phyloP scores from a whole-genome alignment of 305 asterid species.

The Euphrasia arctica region DNA sequence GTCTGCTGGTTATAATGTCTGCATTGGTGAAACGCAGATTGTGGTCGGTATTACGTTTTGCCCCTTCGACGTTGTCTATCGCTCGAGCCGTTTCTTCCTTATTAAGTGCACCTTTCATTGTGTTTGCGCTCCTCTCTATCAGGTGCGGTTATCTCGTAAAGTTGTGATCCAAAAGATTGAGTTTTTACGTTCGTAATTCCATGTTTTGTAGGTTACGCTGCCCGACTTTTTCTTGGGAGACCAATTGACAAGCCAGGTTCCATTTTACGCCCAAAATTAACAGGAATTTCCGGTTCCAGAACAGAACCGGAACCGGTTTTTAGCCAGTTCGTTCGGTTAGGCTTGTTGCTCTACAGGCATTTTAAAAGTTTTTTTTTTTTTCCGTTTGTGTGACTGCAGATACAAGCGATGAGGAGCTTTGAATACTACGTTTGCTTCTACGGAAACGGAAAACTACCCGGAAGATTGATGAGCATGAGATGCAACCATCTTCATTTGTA shows the following conservation, averaged over 20 bases:
- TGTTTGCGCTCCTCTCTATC: conserved; percentile 77
- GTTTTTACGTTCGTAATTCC: conserved; percentile 13
- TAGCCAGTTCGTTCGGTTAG: background rate
- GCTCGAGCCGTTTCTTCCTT: conserved; percentile 69
- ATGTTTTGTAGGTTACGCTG: conserved; percentile 52
- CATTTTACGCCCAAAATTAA: conserved; percentile 8
- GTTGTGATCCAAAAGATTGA: background rate
- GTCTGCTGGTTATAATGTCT: conserved; percentile 8
- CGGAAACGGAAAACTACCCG: conserved; percentile 37
- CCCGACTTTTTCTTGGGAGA: conserved; percentile 83
- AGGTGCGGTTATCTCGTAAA: conserved; percentile 35
- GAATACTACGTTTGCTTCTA: conserved; percentile 79
- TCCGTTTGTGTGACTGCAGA: conserved; percentile 37
- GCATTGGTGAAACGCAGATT: conserved; percentile 38
- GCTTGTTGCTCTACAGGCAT: too few species aligned
- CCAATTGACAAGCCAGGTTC: conserved; percentile 86
- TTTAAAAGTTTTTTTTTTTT: background rate
- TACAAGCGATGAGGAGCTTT: conserved; percentile 74
- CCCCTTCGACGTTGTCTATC: conserved; percentile 64
- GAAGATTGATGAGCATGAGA: conserved; percentile 25
- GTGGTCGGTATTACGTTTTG: conserved; percentile 46
- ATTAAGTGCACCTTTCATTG: conserved; percentile 53
- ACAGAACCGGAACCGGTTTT: too few species aligned
- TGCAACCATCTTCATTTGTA: conserved; percentile 52
- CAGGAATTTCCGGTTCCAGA: background rate